Conservation (phyloP, 2,329 filamentous ascomycete species). For the Tolypocladium endophyticum region DNA sequence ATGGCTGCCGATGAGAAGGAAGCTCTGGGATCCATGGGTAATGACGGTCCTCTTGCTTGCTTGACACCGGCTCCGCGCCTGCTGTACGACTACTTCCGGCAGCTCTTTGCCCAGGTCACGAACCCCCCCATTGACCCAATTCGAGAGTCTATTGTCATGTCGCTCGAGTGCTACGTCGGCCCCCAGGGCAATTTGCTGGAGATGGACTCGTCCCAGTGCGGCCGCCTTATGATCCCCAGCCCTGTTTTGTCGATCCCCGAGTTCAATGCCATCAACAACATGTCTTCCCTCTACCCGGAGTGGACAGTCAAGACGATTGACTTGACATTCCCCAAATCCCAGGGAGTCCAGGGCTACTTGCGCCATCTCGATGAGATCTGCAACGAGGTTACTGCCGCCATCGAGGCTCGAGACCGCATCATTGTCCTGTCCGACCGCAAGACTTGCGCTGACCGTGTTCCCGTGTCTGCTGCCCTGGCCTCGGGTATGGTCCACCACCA, state of each 20-base stretch:
- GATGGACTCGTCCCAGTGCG: slow-evolving; percentile 85
- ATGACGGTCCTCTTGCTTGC: slow-evolving; percentile 87
- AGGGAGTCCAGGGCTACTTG: slow-evolving; percentile 76
- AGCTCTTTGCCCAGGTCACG: slow-evolving; percentile 95
- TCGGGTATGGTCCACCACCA: slow-evolving; percentile 94
- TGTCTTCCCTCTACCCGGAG: slow-evolving; percentile 58
- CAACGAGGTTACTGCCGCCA: slow-evolving; percentile 70
- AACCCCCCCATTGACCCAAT: slow-evolving; percentile 97
- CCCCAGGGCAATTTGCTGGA: slow-evolving; percentile 91
- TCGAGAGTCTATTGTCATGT: slow-evolving; percentile 96
- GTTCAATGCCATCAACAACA: slow-evolving; percentile 78
- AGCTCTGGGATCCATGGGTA: slow-evolving; percentile 94
- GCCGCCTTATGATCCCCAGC: slow-evolving; percentile 74
- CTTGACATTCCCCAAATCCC: slow-evolving; percentile 81
- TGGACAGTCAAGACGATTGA: slow-evolving; percentile 91
- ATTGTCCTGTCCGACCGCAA: slow-evolving; percentile 85
- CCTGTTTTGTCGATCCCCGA: slow-evolving; percentile 83
- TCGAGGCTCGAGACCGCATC: slow-evolving; percentile 73
- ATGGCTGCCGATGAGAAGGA: slow-evolving; percentile 98
- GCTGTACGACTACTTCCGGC: slow-evolving; percentile 92
- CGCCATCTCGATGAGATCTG: slow-evolving; percentile 83
- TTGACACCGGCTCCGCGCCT: slow-evolving; percentile 81
- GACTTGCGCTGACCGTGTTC: slow-evolving; percentile 68
- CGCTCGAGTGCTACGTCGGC: slow-evolving; percentile 88
- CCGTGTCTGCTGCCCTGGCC: slow-evolving; percentile 77